These are phyloP conservation scores for Daldinia grandis DNA, from an alignment of 495 filamentous ascomycete genomes.

Conservation along the genomic window DNA sequence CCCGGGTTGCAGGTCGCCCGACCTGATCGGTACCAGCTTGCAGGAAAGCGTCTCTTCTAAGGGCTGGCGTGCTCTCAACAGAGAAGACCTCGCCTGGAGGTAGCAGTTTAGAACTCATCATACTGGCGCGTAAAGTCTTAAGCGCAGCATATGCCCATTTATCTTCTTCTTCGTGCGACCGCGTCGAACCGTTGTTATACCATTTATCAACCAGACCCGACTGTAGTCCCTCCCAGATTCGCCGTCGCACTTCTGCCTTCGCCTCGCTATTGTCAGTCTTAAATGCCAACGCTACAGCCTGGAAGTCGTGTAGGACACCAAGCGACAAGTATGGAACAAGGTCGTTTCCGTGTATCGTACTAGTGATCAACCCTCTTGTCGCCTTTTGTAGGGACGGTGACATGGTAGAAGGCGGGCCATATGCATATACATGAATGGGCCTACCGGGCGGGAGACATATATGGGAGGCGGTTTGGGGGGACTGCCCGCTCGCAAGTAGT, in stretches of 20 bases:
- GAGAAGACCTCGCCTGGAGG: slow-evolving; percentile 82
- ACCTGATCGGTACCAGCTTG: slow-evolving; percentile 53
- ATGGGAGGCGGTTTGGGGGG: slow-evolving; percentile 31
- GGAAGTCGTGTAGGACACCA: slow-evolving; percentile 78
- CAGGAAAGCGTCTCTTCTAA: slow-evolving; percentile 66
- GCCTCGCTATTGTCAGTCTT: slow-evolving; percentile 72
- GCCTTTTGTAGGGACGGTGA: slow-evolving; percentile 74
- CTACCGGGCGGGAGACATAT: slow-evolving; percentile 70
- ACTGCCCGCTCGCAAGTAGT: slow-evolving; percentile 48
- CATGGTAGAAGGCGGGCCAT: slow-evolving; percentile 77
- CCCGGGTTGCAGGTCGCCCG: slow-evolving; percentile 68
- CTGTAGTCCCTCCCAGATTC: slow-evolving; percentile 70
- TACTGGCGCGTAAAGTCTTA: slow-evolving; percentile 69
- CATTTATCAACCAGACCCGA: slow-evolving; percentile 55
- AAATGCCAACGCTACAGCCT: slow-evolving; percentile 73
- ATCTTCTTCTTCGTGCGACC: slow-evolving; percentile 61
- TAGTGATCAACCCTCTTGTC: slow-evolving; percentile 79
- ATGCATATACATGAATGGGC: slow-evolving; percentile 81
- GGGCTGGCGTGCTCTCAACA: slow-evolving; percentile 68
- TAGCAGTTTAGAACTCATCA: slow-evolving; percentile 74
- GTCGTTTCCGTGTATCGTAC: slow-evolving; percentile 75
- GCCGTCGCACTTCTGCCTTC: slow-evolving; percentile 69
- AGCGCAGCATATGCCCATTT: slow-evolving; percentile 76
- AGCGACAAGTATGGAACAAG: slow-evolving; percentile 78
- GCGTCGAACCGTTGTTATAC: slow-evolving; percentile 48